phyloP scores from a whole-genome alignment of 768 basidiomycete species.

The Phylloporus sp. region DNA sequence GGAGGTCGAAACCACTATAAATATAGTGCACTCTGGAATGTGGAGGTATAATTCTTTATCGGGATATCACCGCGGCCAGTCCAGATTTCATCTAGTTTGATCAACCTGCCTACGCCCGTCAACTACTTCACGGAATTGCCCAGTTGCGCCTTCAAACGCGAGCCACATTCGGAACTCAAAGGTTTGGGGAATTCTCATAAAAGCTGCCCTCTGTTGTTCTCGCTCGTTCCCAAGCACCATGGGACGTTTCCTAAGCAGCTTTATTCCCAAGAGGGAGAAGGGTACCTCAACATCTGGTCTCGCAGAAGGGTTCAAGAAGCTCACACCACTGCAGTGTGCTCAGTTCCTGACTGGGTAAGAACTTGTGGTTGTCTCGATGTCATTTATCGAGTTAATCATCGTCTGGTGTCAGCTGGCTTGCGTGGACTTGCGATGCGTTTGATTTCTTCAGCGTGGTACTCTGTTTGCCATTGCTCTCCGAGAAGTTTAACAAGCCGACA shows the following conservation, averaged over 20 bases:
- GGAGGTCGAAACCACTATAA: not conserved
- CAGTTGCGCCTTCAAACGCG: not conserved
- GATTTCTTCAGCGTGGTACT: constrained; percentile 82
- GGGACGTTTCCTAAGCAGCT: constrained; percentile 39
- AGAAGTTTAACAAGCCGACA: constrained; percentile 43
- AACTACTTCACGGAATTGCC: not conserved
- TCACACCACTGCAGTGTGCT: constrained; percentile 54
- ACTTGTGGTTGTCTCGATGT: not conserved
- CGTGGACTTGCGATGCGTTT: constrained; percentile 83
- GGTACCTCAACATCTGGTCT: constrained; percentile 34
- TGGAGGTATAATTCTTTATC: not conserved
- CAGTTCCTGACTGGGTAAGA: constrained; percentile 53
- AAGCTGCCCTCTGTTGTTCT: not conserved
- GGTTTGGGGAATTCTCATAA: constrained; percentile 13
- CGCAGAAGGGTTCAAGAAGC: constrained; percentile 36
- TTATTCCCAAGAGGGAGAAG: constrained; percentile 46
- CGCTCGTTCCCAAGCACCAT: constrained; percentile 1
- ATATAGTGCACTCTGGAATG: not conserved
- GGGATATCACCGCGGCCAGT: not conserved
- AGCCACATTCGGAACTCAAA: not conserved
- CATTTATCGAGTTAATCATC: not conserved
- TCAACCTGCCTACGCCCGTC: not conserved
- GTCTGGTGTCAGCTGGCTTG: constrained; percentile 55
- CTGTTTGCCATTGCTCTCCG: constrained; percentile 42
- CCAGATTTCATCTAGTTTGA: not conserved